These are phyloP conservation scores for Evernia prunastri DNA, from an alignment of 495 filamentous ascomycete species.

Conservation along the genomic window DNA sequence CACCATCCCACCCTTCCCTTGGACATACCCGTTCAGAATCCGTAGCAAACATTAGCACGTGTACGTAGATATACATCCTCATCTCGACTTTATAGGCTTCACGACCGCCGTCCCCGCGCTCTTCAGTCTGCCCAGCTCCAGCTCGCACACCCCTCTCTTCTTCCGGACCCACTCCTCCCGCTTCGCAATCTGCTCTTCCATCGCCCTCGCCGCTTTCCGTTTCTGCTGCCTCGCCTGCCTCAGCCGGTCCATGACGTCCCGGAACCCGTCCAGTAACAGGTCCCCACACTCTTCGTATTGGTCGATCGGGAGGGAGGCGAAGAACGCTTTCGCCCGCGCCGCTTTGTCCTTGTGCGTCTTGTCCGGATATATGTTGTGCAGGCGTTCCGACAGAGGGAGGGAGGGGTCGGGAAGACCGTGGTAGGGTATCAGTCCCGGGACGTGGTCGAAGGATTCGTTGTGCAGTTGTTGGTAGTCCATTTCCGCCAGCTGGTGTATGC, in stretches of 20 bases:
- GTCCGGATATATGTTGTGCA: constrained; percentile 23
- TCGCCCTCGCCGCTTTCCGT: constrained; percentile 55
- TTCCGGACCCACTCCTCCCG: constrained; percentile 38
- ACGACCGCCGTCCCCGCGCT: constrained; percentile 23
- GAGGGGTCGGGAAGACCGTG: constrained; percentile 20
- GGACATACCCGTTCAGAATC: neutral
- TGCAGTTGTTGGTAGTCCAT: constrained; percentile 27
- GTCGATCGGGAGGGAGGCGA: constrained; percentile 54
- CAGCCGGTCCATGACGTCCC: constrained; percentile 54
- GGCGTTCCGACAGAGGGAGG: constrained; percentile 18
- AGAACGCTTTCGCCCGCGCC: constrained; percentile 39
- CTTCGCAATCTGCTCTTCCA: constrained; percentile 61
- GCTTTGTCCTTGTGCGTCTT: constrained; percentile 23
- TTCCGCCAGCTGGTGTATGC: constrained; percentile 15
- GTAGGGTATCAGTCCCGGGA: constrained; percentile 16
- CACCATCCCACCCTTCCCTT: neutral
- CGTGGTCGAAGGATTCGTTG: constrained; percentile 25
- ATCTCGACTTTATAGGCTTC: constrained; percentile 19
- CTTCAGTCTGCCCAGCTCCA: constrained; percentile 22
- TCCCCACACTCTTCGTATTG: constrained; percentile 88
- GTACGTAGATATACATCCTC: neutral
- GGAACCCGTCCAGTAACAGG: constrained; percentile 66
- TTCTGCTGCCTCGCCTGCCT: constrained; percentile 59
- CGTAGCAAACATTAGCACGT: neutral
- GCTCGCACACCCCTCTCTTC: constrained; percentile 23